Percentiles rank a stretch among this genome's conserved stretches.
Evolutionary conservation across 148 eudicot species (phyloP).

Genomic region (Cornus kousa): DNA sequence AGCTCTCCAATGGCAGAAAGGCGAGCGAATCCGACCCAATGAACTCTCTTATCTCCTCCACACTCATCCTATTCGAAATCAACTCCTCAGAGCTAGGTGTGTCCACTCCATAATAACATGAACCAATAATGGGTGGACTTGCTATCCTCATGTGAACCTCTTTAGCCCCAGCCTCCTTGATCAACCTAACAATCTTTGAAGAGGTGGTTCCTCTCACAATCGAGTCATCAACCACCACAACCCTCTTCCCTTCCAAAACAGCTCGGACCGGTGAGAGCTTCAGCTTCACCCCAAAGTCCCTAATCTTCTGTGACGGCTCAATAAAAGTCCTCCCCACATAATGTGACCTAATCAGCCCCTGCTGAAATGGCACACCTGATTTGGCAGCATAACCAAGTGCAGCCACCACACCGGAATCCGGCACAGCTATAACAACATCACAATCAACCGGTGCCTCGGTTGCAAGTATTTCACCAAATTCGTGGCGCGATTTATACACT

Average conservation of each 20-base stretch:
- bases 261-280: constrained; percentile 65
- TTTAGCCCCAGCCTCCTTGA: constrained; percentile 78
- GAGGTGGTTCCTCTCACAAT: constrained; percentile 91
- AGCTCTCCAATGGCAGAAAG: constrained; percentile 57
- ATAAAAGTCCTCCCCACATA: constrained; percentile 84
- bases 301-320: constrained; percentile 79
- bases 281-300: constrained; percentile 86
- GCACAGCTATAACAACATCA: constrained; percentile 92
- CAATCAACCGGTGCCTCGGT: constrained; percentile 72
- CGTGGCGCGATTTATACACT: constrained; percentile 57
- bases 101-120: constrained; percentile 91
- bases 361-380: constrained; percentile 66
- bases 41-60: constrained; percentile 49
- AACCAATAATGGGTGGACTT: constrained; percentile 62
- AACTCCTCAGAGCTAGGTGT: constrained; percentile 84
- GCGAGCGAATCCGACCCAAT: constrained; percentile 84
- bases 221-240: constrained; percentile 91
- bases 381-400: constrained; percentile 81
- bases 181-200: constrained; percentile 74
- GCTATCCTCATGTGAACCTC: constrained; percentile 83
- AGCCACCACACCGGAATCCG: constrained; percentile 92
- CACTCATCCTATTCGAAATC: constrained; percentile 75
- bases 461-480: constrained; percentile 62
- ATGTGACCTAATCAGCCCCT: constrained; percentile 79
- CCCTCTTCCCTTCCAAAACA: constrained; percentile 75